phyloP scores from a whole-genome alignment of 176 grass and related monocot genomes.

The Eragrostis curvula region DNA sequence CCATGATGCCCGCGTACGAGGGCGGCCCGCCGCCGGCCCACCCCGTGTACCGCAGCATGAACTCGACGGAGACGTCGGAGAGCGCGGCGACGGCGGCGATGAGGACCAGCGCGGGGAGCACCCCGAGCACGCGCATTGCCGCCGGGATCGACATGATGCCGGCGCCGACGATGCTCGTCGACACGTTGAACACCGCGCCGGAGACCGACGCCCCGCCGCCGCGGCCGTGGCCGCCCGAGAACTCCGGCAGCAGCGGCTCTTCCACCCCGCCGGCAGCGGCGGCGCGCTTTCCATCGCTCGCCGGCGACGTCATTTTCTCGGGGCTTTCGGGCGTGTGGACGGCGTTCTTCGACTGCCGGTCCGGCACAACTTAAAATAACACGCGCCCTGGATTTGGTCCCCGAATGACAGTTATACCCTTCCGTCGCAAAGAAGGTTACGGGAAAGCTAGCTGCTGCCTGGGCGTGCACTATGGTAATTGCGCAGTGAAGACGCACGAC shows the following conservation, averaged over 20 bases:
- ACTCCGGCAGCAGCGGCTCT: constrained; percentile 64
- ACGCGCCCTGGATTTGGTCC: not conserved
- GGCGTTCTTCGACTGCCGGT: constrained; percentile 10
- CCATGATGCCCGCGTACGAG: constrained; percentile 80
- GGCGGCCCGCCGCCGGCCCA: constrained; percentile 25
- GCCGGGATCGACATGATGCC: constrained; percentile 98
- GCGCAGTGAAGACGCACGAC: not conserved
- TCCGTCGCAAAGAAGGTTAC: not conserved
- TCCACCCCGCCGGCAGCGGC: not conserved
- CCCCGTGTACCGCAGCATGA: constrained; percentile 74
- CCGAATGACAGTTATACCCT: constrained; percentile 13
- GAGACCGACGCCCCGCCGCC: constrained; percentile 49
- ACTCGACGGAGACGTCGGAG: constrained; percentile 69
- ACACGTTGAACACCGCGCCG: constrained; percentile 90
- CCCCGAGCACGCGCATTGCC: constrained; percentile 84
- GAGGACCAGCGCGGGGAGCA: constrained; percentile 55
- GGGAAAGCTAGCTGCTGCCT: not conserved
- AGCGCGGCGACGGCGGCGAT: constrained; percentile 60
- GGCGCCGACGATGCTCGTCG: constrained; percentile 87
- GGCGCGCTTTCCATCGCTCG: not conserved
- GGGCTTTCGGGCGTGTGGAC: constrained; percentile 26
- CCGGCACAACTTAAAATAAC: not conserved
- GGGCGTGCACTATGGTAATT: constrained; percentile 23
- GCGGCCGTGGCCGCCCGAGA: not conserved
- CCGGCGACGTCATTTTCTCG: constrained; percentile 26